Base-by-base conservation (phyloP, 129 eudicot species). In the Kitagawia praeruptora region DNA sequence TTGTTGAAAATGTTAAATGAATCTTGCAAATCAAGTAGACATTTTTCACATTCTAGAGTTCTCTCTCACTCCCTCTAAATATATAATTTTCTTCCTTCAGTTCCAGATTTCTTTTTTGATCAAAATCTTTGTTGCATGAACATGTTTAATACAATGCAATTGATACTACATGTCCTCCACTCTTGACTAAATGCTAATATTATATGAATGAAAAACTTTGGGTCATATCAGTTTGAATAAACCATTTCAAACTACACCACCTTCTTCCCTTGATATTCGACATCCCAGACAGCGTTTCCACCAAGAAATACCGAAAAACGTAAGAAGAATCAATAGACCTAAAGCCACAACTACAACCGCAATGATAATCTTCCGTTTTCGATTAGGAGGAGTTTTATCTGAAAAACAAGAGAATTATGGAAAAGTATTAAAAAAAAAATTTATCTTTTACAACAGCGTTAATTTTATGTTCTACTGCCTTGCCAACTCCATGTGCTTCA, bases 401-500 rank as follows among this genome's bases (percentile, higher is more conserved):
- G 46, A 40, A 69, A 15, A 47, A 74, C 27, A 58, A 54, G 25
- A 63, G 27, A 79, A 51, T 21, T 10, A 74, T 66, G 74, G 2
- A 47, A 37, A 51, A 45, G 38, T 61, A 2, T 9, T n/a, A 8
- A 61, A 6, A 74, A n/a, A 8, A 10, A n/a, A n/a, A n/a, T 31
- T 41, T 79, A 46, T 86, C 80, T 27, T 40, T 83, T 12, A 90
- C 95, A 78, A 1, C 51, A 19, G 76, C 81, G 21, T 64, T 78
- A 28, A 77, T 75, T 47, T n/a, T n/a, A 67, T 0, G 41, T 21
- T 10, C 16, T 27, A 77, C 74, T 3, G 78, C 84, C 80, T 82
- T 90, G 44, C 84, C 87, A 46, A 86, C 90, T 78, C 89, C 95
- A 1, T 63, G 70, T 13, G 96, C 92, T 80, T 77, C 77, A 8